A percentile compares a stretch with the other conserved stretches of the same genome.
phyloP scores from a whole-genome alignment of 257 asterid genomes.

The Solanum rostratum region DNA sequence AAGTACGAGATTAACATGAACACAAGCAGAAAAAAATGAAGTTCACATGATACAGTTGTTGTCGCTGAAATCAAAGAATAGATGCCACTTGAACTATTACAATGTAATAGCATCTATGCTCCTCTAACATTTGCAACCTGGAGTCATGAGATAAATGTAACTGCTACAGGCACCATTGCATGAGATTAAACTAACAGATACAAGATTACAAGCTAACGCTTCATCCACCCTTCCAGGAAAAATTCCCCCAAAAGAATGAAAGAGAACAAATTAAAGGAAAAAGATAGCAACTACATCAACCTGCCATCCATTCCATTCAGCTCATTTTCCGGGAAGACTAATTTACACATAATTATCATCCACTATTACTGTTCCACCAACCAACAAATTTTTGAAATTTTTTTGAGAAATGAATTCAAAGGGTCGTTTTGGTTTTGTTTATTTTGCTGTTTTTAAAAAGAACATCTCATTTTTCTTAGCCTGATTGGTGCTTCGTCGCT shows the following conservation, averaged over 20 bases:
- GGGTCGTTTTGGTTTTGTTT: neutral
- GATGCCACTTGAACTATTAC: neutral
- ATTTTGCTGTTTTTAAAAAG: neutral
- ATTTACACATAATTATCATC: neutral
- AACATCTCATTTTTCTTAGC: neutral
- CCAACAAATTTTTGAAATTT: neutral
- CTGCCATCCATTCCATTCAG: neutral
- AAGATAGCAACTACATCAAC: neutral
- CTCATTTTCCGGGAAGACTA: neutral
- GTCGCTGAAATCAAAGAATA: neutral
- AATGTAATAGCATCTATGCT: neutral
- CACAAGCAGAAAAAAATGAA: neutral
- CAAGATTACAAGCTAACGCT: neutral
- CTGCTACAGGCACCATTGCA: neutral
- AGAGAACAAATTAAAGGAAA: neutral
- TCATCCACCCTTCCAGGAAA: neutral
- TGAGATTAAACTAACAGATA: neutral
- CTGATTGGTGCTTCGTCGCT: neutral
- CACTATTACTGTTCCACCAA: neutral
- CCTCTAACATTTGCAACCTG: neutral
- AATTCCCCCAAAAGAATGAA: neutral
- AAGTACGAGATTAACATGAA: neutral
- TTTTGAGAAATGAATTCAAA: neutral
- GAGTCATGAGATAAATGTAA: neutral
- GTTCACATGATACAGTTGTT: neutral